These are phyloP conservation scores for Aspergillus luchuensis DNA, from an alignment of 2,329 filamentous ascomycete species.

Conservation along the genomic window DNA sequence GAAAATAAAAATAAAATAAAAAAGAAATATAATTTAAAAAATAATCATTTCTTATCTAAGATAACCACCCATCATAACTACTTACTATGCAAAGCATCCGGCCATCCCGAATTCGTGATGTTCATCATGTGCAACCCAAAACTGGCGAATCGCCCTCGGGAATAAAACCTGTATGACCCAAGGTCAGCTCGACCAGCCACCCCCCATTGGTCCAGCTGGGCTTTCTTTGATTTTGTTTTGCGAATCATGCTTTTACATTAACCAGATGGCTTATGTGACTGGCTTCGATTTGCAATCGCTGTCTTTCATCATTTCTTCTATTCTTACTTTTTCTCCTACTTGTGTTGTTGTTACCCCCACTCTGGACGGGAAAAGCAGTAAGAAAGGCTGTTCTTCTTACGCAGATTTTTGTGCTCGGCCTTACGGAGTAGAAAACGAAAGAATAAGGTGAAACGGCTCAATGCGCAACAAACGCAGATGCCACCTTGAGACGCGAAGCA, in stretches of 20 bases:
- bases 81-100: constrained; percentile 18
- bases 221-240: constrained; percentile 9
- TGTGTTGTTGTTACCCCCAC: not conserved
- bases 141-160: constrained; percentile 21
- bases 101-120: constrained; percentile 26
- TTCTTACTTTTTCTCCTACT: not conserved
- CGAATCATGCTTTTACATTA: constrained; percentile 15
- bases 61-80: constrained; percentile 1
- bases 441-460: no score
- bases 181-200: constrained; percentile 18
- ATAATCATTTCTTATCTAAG: not conserved
- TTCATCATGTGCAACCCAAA: constrained; percentile 26
- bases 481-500: no score
- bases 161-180: constrained; percentile 13
- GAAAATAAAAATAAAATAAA: not conserved
- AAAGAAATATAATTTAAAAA: no score
- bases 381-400: no score
- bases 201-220: constrained; percentile 16
- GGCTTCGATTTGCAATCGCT: constrained; percentile 1
- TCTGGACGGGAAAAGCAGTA: not conserved
- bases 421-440: no score
- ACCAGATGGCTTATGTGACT: constrained; percentile 12
- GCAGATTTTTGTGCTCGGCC: no score
- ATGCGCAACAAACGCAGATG: no score
- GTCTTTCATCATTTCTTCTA: not conserved